phyloP scores from a whole-genome alignment of 83 land plant genomes.

The Thuja plicata region DNA sequence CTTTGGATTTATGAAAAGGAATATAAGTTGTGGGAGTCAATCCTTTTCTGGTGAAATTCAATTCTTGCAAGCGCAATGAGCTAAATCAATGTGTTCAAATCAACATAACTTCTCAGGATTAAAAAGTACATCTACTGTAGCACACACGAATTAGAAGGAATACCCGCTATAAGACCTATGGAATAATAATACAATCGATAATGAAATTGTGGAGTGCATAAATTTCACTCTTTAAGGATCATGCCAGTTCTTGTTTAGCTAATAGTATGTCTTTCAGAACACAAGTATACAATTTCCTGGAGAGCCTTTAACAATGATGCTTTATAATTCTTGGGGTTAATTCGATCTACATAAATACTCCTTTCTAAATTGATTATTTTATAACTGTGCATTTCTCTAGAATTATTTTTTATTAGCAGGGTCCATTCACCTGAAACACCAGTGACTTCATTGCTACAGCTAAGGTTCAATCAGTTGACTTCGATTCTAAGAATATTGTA shows the following conservation, averaged over 20 bases:
- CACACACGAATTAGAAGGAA: not conserved
- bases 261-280: not conserved
- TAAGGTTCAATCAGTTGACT: not conserved
- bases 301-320: not conserved
- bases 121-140: not conserved
- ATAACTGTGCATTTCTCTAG: not conserved
- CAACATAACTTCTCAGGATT: not conserved
- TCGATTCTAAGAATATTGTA: not conserved
- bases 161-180: not conserved
- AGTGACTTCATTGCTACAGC: not conserved
- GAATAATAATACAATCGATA: not conserved
- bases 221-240: not conserved
- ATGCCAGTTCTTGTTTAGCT: not conserved
- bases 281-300: not conserved
- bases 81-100: not conserved
- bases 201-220: not conserved
- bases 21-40: not conserved
- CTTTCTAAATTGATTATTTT: not conserved
- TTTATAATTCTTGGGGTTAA: not conserved
- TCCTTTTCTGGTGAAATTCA: not conserved
- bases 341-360: not conserved
- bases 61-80: not conserved
- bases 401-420: not conserved
- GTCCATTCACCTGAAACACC: not conserved
- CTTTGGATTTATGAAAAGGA: not conserved